Evolutionary conservation across 1,139 yeast species (phyloP), one percentile per base, ranked within the genome.

Genomic region (Nakaseomyces nivariensis): DNA sequence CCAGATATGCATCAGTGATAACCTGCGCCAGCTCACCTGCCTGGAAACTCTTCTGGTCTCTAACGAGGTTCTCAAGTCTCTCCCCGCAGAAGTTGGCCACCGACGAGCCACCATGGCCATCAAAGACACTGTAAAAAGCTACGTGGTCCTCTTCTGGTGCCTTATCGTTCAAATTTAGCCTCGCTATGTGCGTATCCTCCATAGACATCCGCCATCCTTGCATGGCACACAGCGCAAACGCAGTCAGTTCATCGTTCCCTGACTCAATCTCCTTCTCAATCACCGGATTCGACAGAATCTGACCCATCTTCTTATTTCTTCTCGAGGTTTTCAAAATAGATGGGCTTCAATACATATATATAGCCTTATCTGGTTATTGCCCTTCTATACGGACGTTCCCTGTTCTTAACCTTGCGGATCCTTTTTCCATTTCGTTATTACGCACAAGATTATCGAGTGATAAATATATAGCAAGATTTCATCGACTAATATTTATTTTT

Each of bases 121-220:
- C 98, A 67, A 86, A 94, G 25, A 92, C 96, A 44, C 92, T 96
- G 65, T 90, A 92, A 62, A 89, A 87, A 10, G 96, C 84, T 34
- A 83, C 72, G 59, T 79, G 81, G 26, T 75, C 69, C 4, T 62
- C 61, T 4, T 52, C 56, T 1, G 51, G 54, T 17, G 54, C 56
- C 38, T 36, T 17, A 8, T 92, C 81, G 46, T 94, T 79, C 26
- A 63, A 46, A 31, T 62, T 56, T 37, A 58, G 53, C 37, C 62
- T 59, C 10, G 59, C 60, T 27, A 62, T 57, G 67, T 92, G 98
- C 13, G 97, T 83, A 68, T 92, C 98, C 69, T 92, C 98, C 98
- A 94, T 94, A 54, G 87, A 81, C 66, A 89, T 82, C 71, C 99
- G 81, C 99, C 99, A 92, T 32, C 99, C 99, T 72, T 92, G 99